A percentile compares a stretch with the other conserved stretches of the same genome.
Evolutionary conservation across 768 basidiomycete genomes (phyloP).

Genomic region (Botryobasidium botryosum): DNA sequence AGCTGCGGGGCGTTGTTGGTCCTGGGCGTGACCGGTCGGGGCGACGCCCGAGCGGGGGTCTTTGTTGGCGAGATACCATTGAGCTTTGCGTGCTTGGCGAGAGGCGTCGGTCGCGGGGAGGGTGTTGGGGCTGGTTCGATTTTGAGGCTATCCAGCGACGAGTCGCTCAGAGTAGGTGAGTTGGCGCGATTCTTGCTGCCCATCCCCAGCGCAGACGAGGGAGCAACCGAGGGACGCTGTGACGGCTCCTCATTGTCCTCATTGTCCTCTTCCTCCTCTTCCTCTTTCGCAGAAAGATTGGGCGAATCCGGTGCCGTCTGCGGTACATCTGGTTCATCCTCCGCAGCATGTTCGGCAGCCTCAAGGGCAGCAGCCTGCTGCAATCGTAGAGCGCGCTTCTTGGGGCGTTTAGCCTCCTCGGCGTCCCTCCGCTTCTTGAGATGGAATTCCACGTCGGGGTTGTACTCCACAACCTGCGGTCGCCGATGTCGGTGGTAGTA

Average conservation of each 20-base stretch:
- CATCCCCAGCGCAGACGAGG: no score
- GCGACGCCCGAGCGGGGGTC: no score
- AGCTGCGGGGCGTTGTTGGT: no score
- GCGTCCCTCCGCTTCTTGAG: slow-evolving; percentile 35
- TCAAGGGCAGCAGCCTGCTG: slow-evolving; percentile 18
- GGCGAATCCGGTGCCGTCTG: slow-evolving; percentile 3
- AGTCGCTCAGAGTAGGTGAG: no score
- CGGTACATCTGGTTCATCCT: slow-evolving; percentile 8
- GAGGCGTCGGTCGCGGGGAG: no score
- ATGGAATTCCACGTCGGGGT: slow-evolving; percentile 57
- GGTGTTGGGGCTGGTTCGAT: slow-evolving; percentile 17
- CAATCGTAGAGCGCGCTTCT: slow-evolving; percentile 32
- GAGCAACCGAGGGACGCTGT: no score
- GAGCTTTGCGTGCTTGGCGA: no score
- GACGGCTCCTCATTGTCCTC: slow-evolving; percentile 13
- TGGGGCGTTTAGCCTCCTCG: slow-evolving; percentile 34
- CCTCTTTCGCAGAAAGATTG: slow-evolving; percentile 3
- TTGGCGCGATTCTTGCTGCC: no score
- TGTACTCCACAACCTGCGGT: slow-evolving; percentile 58
- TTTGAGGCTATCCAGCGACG: no score
- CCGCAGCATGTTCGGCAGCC: slow-evolving; percentile 1
- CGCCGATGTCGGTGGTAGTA: slow-evolving; percentile 78
- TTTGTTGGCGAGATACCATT: no score
- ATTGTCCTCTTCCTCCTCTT: slow-evolving; percentile 12
- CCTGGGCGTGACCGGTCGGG: no score